These are phyloP conservation scores for Neospora caninum DNA, from an alignment of 169 alveolate genomes.

Conservation along the genomic window DNA sequence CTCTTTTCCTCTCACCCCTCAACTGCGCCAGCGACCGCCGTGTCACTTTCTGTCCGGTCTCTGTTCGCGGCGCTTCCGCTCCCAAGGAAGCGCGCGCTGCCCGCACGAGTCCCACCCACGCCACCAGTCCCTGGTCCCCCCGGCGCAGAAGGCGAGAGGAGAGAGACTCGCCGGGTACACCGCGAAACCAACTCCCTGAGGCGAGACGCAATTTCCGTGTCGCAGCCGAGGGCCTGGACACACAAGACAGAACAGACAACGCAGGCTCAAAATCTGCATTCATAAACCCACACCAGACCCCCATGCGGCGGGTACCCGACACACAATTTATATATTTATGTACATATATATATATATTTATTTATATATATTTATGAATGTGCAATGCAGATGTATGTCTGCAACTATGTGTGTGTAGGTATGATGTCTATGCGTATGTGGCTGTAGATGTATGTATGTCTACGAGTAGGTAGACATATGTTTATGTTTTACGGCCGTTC, in stretches of 20 bases:
- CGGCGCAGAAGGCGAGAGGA: not conserved
- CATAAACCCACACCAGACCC: too few relatives aligned
- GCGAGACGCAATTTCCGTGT: not conserved
- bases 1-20: not conserved
- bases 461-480: too few relatives aligned
- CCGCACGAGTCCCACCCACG: not conserved
- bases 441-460: too few relatives aligned
- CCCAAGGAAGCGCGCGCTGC: not conserved
- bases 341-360: not conserved
- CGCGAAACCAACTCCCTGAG: not conserved
- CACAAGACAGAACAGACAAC: not conserved
- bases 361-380: too few relatives aligned
- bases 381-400: too few relatives aligned
- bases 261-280: too few relatives aligned
- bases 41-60: too few relatives aligned
- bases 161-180: not conserved
- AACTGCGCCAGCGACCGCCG: not conserved
- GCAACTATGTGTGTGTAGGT: too few relatives aligned
- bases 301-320: too few relatives aligned
- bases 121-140: not conserved
- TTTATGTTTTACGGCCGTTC: too few relatives aligned
- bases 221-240: conserved; percentile 28
- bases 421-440: too few relatives aligned
- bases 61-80: not conserved
- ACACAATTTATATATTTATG: not conserved